Conservation (phyloP, 73 alveolate genomes). For the Breviolum minutum region DNA sequence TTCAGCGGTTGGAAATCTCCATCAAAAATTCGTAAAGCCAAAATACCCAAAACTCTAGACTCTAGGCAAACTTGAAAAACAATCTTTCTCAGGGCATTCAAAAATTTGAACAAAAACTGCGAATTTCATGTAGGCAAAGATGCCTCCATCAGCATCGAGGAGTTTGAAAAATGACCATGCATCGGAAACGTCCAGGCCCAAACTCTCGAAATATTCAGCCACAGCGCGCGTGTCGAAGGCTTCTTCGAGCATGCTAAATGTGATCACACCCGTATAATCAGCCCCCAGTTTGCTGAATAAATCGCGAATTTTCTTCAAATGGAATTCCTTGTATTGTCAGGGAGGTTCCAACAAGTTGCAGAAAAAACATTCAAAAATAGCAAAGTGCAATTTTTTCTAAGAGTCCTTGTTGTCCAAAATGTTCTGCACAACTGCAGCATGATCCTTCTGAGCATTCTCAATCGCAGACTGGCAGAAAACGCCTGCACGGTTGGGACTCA, state of each 20-base stretch:
- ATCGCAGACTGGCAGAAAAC: constrained; percentile 67
- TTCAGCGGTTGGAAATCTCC: too few relatives aligned
- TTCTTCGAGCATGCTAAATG: constrained; percentile 8
- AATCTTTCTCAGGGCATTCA: too few relatives aligned
- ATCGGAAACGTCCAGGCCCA: constrained; percentile 16
- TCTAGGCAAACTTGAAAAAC: too few relatives aligned
- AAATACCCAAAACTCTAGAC: too few relatives aligned
- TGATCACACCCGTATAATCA: not conserved
- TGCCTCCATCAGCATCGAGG: not conserved
- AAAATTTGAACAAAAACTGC: not conserved
- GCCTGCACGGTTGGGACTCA: not conserved
- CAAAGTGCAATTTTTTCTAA: not conserved
- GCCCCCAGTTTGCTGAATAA: constrained; percentile 2
- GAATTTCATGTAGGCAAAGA: too few relatives aligned
- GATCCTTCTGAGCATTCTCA: constrained; percentile 68
- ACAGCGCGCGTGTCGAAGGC: not conserved
- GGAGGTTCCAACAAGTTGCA: not conserved
- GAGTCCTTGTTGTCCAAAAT: constrained; percentile 48
- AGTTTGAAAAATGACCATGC: constrained; percentile 17
- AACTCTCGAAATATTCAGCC: constrained; percentile 9
- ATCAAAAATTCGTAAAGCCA: too few relatives aligned
- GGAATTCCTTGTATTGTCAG: not conserved
- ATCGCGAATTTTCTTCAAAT: not conserved
- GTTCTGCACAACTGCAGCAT: constrained; percentile 57
- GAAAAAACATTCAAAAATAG: not conserved